phyloP scores from a whole-genome alignment of 805 yeast species.

The Metschnikowia lunata region DNA sequence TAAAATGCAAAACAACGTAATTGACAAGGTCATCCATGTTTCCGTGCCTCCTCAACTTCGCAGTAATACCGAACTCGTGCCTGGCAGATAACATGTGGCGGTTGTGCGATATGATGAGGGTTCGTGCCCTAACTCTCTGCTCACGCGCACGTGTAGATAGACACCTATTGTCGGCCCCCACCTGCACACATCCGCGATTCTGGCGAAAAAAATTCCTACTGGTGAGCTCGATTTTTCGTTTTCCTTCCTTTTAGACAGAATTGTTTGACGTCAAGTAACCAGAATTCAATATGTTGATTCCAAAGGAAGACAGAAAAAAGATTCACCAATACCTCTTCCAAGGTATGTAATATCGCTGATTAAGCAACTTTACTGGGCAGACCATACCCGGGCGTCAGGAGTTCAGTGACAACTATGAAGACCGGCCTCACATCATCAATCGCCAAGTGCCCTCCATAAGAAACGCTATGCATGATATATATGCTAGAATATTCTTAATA shows the following conservation, averaged over 20 bases:
- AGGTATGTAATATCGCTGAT: conserved; percentile 55
- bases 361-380: too few species aligned
- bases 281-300: conserved; percentile 78
- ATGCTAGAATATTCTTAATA: too few species aligned
- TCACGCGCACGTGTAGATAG: not conserved
- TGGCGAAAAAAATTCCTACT: conserved; percentile 18
- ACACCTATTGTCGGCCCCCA: not conserved
- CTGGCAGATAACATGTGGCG: too few species aligned
- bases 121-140: conserved; percentile 1
- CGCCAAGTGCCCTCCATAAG: too few species aligned
- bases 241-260: conserved; percentile 13
- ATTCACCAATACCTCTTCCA: conserved; percentile 98
- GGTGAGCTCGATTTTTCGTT: conserved; percentile 10
- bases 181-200: conserved; percentile 13
- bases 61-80: too few species aligned
- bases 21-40: too few species aligned
- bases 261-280: conserved; percentile 17
- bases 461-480: too few species aligned
- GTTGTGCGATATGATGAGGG: not conserved
- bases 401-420: too few species aligned
- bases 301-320: conserved; percentile 99
- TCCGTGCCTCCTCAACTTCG: too few species aligned
- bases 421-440: too few species aligned
- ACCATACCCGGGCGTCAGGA: too few species aligned
- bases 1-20: too few species aligned